Percentiles rank a stretch among this genome's conserved stretches.
Evolutionary conservation across 805 yeast genomes (phyloP).

Genomic region (Candida ovalis): DNA sequence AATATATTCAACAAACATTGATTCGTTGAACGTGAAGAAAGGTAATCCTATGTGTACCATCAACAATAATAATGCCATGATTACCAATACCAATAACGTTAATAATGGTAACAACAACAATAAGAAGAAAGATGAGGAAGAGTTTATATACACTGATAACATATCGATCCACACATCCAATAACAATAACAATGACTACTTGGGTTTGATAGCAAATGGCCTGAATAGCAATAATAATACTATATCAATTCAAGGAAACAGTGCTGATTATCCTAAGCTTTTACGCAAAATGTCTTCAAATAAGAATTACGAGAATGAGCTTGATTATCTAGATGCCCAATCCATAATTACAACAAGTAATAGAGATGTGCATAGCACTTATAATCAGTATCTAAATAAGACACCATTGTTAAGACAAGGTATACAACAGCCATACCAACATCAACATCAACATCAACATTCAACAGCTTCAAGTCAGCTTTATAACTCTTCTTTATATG

Average conservation of each 20-base stretch:
- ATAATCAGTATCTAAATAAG: conserved; percentile 3
- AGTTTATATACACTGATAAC: conserved; percentile 26
- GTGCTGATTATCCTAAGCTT: conserved; percentile 9
- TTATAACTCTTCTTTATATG: background rate
- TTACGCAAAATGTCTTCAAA: conserved; percentile 10
- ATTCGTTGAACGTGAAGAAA: conserved; percentile 4
- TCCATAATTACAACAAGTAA: conserved; percentile 10
- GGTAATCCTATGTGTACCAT: background rate
- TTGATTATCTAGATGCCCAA: conserved; percentile 19
- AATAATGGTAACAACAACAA: background rate
- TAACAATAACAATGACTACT: background rate
- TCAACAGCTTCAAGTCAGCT: conserved; percentile 2
- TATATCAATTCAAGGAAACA: too few species aligned
- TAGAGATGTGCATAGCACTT: conserved; percentile 2
- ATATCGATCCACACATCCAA: conserved; percentile 10
- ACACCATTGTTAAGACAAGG: conserved; percentile 5
- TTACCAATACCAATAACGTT: background rate
- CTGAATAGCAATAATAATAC: background rate
- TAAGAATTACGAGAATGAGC: conserved; percentile 13
- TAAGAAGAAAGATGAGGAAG: conserved; percentile 20
- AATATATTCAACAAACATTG: conserved; percentile 18
- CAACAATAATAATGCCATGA: background rate
- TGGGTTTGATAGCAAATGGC: background rate
- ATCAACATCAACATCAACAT: background rate
- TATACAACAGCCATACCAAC: background rate